Evolutionary conservation across 768 basidiomycete genomes (phyloP).

Genomic region (Mycena capillaripes): DNA sequence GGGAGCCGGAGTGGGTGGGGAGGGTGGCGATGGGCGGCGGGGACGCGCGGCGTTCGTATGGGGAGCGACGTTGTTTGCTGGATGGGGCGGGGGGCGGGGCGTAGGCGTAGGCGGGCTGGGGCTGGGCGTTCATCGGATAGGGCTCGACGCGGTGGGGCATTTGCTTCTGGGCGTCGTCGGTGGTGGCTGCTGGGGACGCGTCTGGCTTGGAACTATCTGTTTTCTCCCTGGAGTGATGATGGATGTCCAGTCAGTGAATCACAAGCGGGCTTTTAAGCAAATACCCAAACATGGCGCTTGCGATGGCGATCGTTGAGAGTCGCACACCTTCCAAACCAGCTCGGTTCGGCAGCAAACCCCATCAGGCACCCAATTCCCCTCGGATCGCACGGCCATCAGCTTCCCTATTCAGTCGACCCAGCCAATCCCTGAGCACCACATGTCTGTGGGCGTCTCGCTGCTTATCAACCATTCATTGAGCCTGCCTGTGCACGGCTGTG

Average conservation of each 20-base stretch:
- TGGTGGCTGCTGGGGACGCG: not conserved
- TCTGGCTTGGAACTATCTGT: not conserved
- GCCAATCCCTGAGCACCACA: conserved; percentile 14
- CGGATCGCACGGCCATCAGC: conserved; percentile 43
- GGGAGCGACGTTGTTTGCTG: conserved; percentile 49
- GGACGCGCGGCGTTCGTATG: conserved; percentile 47
- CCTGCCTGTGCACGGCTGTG: too few species aligned
- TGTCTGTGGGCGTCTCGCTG: not conserved
- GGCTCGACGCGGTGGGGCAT: conserved; percentile 42
- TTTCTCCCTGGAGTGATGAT: too few species aligned
- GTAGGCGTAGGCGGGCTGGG: conserved; percentile 35
- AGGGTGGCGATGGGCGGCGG: conserved; percentile 46
- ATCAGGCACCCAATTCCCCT: conserved; percentile 27
- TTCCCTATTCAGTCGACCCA: conserved; percentile 18
- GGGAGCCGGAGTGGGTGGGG: conserved; percentile 66
- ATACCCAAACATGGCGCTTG: not conserved
- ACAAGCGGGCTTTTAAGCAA: too few species aligned
- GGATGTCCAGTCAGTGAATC: too few species aligned
- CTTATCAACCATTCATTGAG: too few species aligned
- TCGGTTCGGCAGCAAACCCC: not conserved
- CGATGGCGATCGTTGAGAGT: not conserved
- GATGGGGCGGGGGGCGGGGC: conserved; percentile 22
- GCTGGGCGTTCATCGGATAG: conserved; percentile 43
- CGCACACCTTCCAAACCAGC: conserved; percentile 19
- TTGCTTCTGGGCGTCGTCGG: conserved; percentile 26